Percentiles rank a stretch among this genome's conserved stretches.
Conservation (phyloP, 2,329 filamentous ascomycete species). For the Cordyceps farinosa region DNA sequence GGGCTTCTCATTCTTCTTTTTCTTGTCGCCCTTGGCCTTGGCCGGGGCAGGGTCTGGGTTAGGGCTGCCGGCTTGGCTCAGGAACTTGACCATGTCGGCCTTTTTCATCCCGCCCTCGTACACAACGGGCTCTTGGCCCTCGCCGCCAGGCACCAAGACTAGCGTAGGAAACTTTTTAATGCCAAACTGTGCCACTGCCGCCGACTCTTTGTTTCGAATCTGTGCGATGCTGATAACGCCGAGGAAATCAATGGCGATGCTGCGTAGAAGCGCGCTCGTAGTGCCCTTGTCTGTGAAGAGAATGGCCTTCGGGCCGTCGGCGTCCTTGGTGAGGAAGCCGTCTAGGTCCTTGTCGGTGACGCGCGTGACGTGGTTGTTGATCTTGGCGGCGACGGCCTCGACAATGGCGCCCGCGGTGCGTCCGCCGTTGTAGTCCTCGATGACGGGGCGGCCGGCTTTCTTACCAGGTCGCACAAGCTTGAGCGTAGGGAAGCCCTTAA, state of each 20-base stretch:
- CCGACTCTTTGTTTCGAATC: slow-evolving; percentile 74
- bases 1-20: slow-evolving; percentile 37
- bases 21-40: slow-evolving; percentile 40
- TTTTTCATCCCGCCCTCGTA: slow-evolving; percentile 87
- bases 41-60: slow-evolving; percentile 66
- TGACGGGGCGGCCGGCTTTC: slow-evolving; percentile 68
- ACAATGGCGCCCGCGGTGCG: slow-evolving; percentile 83
- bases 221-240: slow-evolving; percentile 77
- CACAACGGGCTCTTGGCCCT: slow-evolving; percentile 62
- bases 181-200: slow-evolving; percentile 68
- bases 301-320: slow-evolving; percentile 75
- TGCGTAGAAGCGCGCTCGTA: slow-evolving; percentile 76
- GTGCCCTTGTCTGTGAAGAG: slow-evolving; percentile 92
- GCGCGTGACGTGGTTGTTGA: slow-evolving; percentile 85
- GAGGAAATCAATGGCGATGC: slow-evolving; percentile 86
- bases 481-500: slow-evolving; percentile 91
- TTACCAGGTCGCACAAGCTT: slow-evolving; percentile 88
- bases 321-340: slow-evolving; percentile 64
- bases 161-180: slow-evolving; percentile 76
- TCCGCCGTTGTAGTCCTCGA: slow-evolving; percentile 87
- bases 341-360: slow-evolving; percentile 77
- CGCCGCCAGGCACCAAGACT: slow-evolving; percentile 67
- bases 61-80: slow-evolving; percentile 72
- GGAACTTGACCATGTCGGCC: slow-evolving; percentile 73
- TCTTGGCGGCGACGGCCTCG: slow-evolving; percentile 78